A percentile compares a stretch with the other conserved stretches of the same genome.
These are phyloP conservation scores for barrel medic (Medicago truncatula) DNA, from an alignment of 306 rosid genomes.

Conservation along the genomic window MtrunA17r5.0-ANR NC_053046.1:32680001-32680500, in stretches of 20 bases:
- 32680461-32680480: too few relatives aligned
- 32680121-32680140: background rate
- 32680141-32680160: background rate
- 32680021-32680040: constrained; percentile 54
- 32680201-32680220: background rate
- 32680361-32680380: background rate
- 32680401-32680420: background rate
- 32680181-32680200: constrained; percentile 20
- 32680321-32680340: constrained; percentile 29
- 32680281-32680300: constrained; percentile 1
- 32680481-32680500: too few relatives aligned
- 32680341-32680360: constrained; percentile 35
- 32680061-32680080: background rate
- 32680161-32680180: constrained; percentile 2
- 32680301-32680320: constrained; percentile 22
- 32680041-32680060: background rate
- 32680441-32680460: too few relatives aligned
- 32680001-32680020: background rate
- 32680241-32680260: background rate
- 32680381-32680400: constrained; percentile 24
- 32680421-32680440: too few relatives aligned
- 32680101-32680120: constrained; percentile 51
- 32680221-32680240: background rate
- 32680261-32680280: background rate
- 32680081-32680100: constrained; percentile 27